Conservation (phyloP, 331 rosid genomes). For the Quercus tomentella region DNA sequence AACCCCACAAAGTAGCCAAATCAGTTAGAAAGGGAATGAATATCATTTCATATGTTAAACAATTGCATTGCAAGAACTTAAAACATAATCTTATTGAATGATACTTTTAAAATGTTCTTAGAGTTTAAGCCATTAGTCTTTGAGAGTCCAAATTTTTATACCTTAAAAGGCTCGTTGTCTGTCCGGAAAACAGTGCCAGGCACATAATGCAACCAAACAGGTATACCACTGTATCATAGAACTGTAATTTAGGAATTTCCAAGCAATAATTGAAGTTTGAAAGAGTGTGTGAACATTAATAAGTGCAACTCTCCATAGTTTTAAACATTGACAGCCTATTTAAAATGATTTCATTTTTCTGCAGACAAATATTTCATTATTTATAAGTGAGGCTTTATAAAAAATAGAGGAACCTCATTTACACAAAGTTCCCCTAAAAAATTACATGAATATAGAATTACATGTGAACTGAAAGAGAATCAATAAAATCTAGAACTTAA, state of each 20-base stretch:
- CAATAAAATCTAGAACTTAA: too few relatives aligned
- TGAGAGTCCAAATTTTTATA: slow-evolving; percentile 25
- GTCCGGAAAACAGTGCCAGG: slow-evolving; percentile 89
- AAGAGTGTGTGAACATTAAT: neutral
- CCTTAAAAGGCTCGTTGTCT: slow-evolving; percentile 77
- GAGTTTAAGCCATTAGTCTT: neutral
- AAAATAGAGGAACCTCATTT: too few relatives aligned
- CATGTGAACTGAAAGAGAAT: too few relatives aligned
- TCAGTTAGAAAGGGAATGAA: slow-evolving; percentile 23
- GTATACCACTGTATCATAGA: slow-evolving; percentile 73
- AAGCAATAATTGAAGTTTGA: slow-evolving; percentile 9
- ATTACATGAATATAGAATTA: too few relatives aligned
- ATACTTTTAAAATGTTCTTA: neutral
- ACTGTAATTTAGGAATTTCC: slow-evolving; percentile 14
- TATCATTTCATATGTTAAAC: neutral
- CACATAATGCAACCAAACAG: slow-evolving; percentile 92
- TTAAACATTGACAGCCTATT: slow-evolving; percentile 6
- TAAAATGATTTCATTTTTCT: neutral
- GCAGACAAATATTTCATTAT: too few relatives aligned
- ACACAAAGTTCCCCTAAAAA: too few relatives aligned
- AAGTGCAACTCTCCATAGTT: neutral
- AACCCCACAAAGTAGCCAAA: slow-evolving; percentile 24
- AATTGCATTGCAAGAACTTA: neutral
- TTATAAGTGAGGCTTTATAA: too few relatives aligned
- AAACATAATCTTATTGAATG: neutral